Percentiles rank a stretch among this genome's conserved stretches.
Conservation (phyloP, 164 flowering plant species). For the Kingdonia uniflora region DNA sequence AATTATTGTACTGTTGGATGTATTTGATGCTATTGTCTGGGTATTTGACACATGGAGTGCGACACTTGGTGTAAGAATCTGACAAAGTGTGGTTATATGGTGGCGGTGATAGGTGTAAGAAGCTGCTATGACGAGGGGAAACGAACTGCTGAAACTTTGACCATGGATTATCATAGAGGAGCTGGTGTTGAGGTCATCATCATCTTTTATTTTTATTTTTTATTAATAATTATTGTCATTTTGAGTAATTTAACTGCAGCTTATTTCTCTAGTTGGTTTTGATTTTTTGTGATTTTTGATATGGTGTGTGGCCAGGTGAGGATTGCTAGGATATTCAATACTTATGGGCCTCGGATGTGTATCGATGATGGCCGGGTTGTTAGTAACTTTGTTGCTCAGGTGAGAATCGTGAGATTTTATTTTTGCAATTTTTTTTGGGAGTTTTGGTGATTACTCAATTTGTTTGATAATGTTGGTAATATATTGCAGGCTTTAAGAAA, state of each 20-base stretch:
- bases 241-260: too few species aligned
- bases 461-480: neutral
- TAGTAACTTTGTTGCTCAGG: conserved; percentile 97
- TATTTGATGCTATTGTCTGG: neutral
- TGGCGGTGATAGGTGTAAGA: conserved; percentile 63
- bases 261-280: neutral
- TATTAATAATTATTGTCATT: neutral
- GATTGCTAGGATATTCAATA: conserved; percentile 94
- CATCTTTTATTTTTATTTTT: neutral
- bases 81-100: neutral
- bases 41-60: neutral
- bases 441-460: neutral
- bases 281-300: too few species aligned
- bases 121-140: conserved; percentile 88
- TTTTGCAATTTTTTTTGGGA: neutral
- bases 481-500: conserved; percentile 76
- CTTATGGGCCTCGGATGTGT: conserved; percentile 96
- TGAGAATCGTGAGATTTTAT: conserved; percentile 15
- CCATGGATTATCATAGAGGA: conserved; percentile 85
- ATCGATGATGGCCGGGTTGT: conserved; percentile 97
- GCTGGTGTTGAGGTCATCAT: conserved; percentile 68
- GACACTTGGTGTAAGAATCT: neutral
- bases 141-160: conserved; percentile 76
- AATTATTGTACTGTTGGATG: too few species aligned
- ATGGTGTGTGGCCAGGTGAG: conserved; percentile 49